These are phyloP conservation scores for Naganishia sp. DNA, from an alignment of 1,284 basidiomycete genomes.

Conservation along the genomic window DNA sequence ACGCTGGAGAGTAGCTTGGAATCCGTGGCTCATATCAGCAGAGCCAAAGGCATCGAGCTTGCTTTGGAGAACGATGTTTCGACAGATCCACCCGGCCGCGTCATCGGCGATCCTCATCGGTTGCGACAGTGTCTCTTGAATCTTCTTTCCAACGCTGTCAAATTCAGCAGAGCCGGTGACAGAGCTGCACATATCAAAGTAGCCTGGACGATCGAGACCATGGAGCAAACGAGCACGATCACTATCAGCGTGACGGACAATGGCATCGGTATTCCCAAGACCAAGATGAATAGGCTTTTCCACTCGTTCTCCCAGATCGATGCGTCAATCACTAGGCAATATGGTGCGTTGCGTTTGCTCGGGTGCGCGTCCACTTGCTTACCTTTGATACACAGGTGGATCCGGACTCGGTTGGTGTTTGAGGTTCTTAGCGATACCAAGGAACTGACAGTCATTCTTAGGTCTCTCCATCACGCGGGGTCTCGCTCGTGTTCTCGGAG, in stretches of 20 bases:
- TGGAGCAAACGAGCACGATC: conserved; percentile 35
- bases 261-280: conserved; percentile 43
- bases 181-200: conserved; percentile 39
- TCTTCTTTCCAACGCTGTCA: conserved; percentile 48
- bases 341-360: conserved; percentile 35
- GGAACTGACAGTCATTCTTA: conserved; percentile 34
- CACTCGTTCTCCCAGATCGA: conserved; percentile 51
- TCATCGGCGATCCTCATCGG: conserved; percentile 48
- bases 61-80: conserved; percentile 42
- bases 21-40: conserved; percentile 45
- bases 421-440: no score
- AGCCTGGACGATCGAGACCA: conserved; percentile 37
- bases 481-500: conserved; percentile 48
- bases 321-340: conserved; percentile 47
- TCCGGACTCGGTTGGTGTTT: not conserved
- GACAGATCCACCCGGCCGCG: conserved; percentile 42
- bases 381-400: conserved; percentile 35
- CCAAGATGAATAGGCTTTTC: conserved; percentile 50
- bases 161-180: conserved; percentile 43
- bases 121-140: conserved; percentile 48
- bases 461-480: conserved; percentile 51
- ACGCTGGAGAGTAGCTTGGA: conserved; percentile 48
- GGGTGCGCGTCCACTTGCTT: not conserved
- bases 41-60: conserved; percentile 48
- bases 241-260: conserved; percentile 44